Conservation (phyloP, 106 monocot species). For the Dendrobium huoshanense region DNA sequence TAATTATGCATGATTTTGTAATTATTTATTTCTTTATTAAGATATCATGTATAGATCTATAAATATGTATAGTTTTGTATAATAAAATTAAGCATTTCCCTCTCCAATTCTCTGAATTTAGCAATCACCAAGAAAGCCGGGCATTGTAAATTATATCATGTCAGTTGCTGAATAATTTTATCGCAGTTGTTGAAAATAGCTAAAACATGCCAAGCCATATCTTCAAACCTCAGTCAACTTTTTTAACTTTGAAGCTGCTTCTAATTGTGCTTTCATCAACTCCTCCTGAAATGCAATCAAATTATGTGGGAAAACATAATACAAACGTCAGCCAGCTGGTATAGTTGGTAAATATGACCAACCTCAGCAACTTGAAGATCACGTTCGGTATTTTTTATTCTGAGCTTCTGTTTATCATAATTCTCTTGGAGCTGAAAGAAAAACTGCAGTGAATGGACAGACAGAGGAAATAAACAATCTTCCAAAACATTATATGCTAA, state of each 20-base stretch:
- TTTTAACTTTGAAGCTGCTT: conserved; percentile 39
- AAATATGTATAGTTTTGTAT: no score
- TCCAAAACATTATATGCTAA: no score
- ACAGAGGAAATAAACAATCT: neutral
- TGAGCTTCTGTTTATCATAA: conserved; percentile 54
- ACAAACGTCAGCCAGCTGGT: neutral
- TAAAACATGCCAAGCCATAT: neutral
- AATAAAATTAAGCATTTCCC: no score
- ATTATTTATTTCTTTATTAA: no score
- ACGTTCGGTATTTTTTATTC: conserved; percentile 51
- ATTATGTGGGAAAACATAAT: neutral
- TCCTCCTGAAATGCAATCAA: conserved; percentile 35
- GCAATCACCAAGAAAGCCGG: no score
- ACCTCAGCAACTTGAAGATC: conserved; percentile 65
- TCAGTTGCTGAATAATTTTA: no score
- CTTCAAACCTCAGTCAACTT: conserved; percentile 36
- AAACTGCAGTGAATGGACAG: neutral
- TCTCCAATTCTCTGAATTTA: no score
- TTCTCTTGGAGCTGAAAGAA: conserved; percentile 45
- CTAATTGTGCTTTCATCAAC: conserved; percentile 43
- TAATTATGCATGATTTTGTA: no score
- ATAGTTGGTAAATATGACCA: neutral
- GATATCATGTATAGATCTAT: no score
- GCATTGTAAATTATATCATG: no score
- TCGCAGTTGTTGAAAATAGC: neutral